Percentiles rank a stretch among this genome's conserved stretches.
These are phyloP conservation scores for Nyctanthes arbortristis DNA, from an alignment of 257 asterid species.

Conservation along the genomic window DNA sequence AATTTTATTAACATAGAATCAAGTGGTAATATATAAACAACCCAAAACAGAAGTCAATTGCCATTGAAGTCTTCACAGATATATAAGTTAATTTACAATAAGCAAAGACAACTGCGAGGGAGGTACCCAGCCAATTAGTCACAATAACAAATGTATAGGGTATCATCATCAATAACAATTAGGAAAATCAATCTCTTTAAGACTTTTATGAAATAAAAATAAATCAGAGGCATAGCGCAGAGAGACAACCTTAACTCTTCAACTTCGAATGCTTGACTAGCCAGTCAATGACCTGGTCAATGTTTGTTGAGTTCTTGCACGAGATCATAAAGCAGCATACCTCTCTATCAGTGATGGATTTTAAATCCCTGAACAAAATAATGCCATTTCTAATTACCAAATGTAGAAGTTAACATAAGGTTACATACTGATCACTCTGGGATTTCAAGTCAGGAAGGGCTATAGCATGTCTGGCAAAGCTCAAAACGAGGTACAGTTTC, in stretches of 20 bases:
- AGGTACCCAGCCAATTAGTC: slow-evolving; percentile 36
- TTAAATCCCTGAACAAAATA: slow-evolving; percentile 68
- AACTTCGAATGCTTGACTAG: slow-evolving; percentile 92
- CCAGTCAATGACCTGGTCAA: slow-evolving; percentile 96
- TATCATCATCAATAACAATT: neutral
- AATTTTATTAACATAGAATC: neutral
- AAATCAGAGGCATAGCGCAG: slow-evolving; percentile 23
- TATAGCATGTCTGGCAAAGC: too few species aligned
- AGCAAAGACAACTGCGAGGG: slow-evolving; percentile 29
- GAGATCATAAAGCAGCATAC: slow-evolving; percentile 99
- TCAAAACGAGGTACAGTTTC: too few species aligned
- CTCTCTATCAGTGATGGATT: slow-evolving; percentile 81
- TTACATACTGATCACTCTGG: too few species aligned
- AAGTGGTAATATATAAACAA: neutral
- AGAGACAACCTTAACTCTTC: slow-evolving; percentile 53
- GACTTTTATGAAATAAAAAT: neutral
- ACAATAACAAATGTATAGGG: neutral
- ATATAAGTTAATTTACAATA: slow-evolving; percentile 31
- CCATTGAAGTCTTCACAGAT: neutral
- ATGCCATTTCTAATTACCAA: neutral
- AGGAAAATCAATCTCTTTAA: neutral
- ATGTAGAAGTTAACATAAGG: neutral
- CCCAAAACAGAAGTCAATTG: neutral
- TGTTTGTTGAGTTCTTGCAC: slow-evolving; percentile 93
- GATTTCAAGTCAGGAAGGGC: too few species aligned